Percentiles rank a stretch among this genome's conserved stretches.
phyloP scores from a whole-genome alignment of 2,329 filamentous ascomycete species.

The Verticillium nubilum region DNA sequence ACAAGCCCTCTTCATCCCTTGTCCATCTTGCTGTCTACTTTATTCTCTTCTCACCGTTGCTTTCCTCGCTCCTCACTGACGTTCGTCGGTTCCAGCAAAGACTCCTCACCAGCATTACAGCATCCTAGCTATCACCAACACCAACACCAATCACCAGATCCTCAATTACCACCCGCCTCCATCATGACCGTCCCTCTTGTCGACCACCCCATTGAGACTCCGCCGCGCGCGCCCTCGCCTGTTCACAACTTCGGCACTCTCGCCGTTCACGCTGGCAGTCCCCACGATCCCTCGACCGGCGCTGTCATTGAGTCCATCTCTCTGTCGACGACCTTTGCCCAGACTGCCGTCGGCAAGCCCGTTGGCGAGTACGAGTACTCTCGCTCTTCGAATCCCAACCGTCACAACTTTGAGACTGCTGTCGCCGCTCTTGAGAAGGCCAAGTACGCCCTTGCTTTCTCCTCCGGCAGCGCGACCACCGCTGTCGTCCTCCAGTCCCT shows the following conservation, averaged over 20 bases:
- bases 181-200: slow-evolving; percentile 20
- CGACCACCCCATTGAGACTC: slow-evolving; percentile 24
- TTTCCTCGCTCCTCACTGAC: too few species aligned
- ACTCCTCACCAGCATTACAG: background rate
- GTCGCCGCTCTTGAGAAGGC: slow-evolving; percentile 91
- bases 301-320: slow-evolving; percentile 97
- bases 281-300: slow-evolving; percentile 85
- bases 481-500: slow-evolving; percentile 90
- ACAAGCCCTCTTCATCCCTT: slow-evolving; percentile 6
- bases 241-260: slow-evolving; percentile 83
- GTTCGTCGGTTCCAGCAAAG: too few species aligned
- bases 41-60: background rate
- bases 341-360: slow-evolving; percentile 80
- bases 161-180: slow-evolving; percentile 7
- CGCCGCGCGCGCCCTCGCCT: slow-evolving; percentile 47
- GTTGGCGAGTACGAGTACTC: slow-evolving; percentile 91
- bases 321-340: slow-evolving; percentile 93
- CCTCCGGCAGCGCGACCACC: slow-evolving; percentile 89
- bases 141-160: background rate
- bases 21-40: background rate
- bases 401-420: slow-evolving; percentile 87
- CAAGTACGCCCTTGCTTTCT: slow-evolving; percentile 88
- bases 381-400: slow-evolving; percentile 89
- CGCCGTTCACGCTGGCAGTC: slow-evolving; percentile 88
- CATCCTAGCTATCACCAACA: slow-evolving; percentile 3